Percentiles rank a stretch among this genome's conserved stretches.
Evolutionary conservation across 345 rosid species (phyloP).

Genomic region (Geranium rotundifolium): DNA sequence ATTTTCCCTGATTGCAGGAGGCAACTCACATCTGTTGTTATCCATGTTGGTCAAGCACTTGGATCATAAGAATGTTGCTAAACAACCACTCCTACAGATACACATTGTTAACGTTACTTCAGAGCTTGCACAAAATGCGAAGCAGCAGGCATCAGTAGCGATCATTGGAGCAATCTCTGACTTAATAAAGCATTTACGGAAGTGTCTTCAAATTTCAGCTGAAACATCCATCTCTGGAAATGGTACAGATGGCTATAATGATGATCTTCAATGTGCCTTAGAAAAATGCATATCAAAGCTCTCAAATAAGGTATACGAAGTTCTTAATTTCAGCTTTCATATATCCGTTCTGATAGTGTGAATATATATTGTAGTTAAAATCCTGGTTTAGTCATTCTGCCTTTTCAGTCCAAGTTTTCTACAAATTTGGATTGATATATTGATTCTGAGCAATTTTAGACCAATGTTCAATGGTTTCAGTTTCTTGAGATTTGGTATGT

Average conservation of each 20-base stretch:
- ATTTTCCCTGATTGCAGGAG: constrained; percentile 36
- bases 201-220: constrained; percentile 59
- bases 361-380: too few species aligned
- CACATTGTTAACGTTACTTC: constrained; percentile 52
- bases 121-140: constrained; percentile 50
- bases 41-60: constrained; percentile 79
- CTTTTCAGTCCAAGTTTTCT: too few species aligned
- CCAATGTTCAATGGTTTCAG: too few species aligned
- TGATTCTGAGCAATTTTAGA: too few species aligned
- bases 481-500: too few species aligned
- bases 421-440: too few species aligned
- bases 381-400: too few species aligned
- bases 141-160: constrained; percentile 50
- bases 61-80: constrained; percentile 73
- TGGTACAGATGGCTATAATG: constrained; percentile 23
- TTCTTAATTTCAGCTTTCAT: background rate
- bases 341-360: too few species aligned
- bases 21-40: constrained; percentile 55
- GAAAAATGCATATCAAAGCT: constrained; percentile 71
- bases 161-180: constrained; percentile 56
- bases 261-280: constrained; percentile 55
- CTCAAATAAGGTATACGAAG: constrained; percentile 51
- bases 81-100: constrained; percentile 46
- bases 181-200: constrained; percentile 66
- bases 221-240: constrained; percentile 36